Conservation (phyloP, 1,284 basidiomycete genomes). For the Moniliella sp. region DNA sequence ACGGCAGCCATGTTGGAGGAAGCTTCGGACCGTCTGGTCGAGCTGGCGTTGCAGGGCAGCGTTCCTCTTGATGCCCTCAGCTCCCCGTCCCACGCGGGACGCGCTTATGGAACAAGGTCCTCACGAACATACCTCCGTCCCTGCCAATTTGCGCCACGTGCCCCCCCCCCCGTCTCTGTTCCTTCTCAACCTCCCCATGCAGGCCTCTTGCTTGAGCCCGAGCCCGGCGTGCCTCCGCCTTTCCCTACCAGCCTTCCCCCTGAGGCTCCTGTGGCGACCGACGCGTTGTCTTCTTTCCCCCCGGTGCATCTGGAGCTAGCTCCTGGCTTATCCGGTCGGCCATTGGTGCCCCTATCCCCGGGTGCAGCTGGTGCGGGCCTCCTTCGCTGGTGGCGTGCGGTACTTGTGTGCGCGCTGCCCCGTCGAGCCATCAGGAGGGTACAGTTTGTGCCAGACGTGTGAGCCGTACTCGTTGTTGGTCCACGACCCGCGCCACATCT, state of each 20-base stretch:
- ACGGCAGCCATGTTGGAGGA: background rate
- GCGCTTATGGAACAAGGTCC: no score
- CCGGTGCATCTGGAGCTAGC: background rate
- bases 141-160: no score
- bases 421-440: constrained; percentile 2
- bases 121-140: no score
- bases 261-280: background rate
- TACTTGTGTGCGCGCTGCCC: constrained; percentile 7
- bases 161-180: no score
- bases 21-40: constrained; percentile 1
- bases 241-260: background rate
- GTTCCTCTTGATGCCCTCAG: no score
- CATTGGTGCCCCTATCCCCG: no score
- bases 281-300: background rate
- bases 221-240: background rate
- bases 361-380: background rate
- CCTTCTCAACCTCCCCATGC: no score
- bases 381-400: constrained; percentile 1
- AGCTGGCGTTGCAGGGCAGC: constrained; percentile 1
- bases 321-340: background rate
- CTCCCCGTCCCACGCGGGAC: no score
- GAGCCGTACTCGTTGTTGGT: constrained; percentile 3
- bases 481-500: constrained; percentile 7
- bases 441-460: constrained; percentile 5
- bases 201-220: no score